Base-by-base conservation (phyloP, 208 protist genomes). In the Trypanosoma caninum region DNA sequence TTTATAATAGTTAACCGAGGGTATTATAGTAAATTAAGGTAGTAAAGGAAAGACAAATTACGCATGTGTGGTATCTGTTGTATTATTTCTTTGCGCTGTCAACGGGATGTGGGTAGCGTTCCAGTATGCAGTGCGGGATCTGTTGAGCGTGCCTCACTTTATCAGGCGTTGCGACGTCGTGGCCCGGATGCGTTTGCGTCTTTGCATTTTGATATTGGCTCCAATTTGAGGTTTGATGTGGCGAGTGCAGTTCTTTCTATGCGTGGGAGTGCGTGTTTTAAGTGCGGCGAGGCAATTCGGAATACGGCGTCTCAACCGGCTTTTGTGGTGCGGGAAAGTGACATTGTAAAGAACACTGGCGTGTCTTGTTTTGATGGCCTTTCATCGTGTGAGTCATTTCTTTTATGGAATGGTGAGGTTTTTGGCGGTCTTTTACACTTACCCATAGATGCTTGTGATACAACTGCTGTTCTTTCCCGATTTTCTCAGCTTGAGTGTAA, bases 391-490 rank as follows among this genome's bases (percentile, higher is more conserved):
- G 65, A 52, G 33, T 76, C 63, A 22, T 94, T 85, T 31, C 68
- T 95, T 65, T 31, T 86, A 66, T 91, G 82, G 85, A 95, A 95
- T 62, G 89, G 89, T 0, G 89, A 95, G 58, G 84, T 95, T 34
- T 95, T 95, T 59, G 77, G 79, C 35, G 89, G 89, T 9, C 31
- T 67, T 11, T 50, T 94, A 37, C 80, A 81, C 37, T 74, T 83
- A 2, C 67, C 84, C 14, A 68, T 76, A 38, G 77, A 72, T 65
- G 78, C 66, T n/a, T 90, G 80, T 13, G 88, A 94, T 69, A 94
- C 88, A 3, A 74, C 74, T 31, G 74, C 71, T 31, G 41, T 94
- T 42, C 80, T 80, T 14, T 73, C 69, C 42, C 68, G 74, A 2
- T 74, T 94, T 35, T 74, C 69, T 45, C 65, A 74, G 44, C 57